Evolutionary conservation across 176 grass and related monocot species (phyloP), one percentile per base, ranked within the genome.

Genomic region (Oryza rufipogon): DNA sequence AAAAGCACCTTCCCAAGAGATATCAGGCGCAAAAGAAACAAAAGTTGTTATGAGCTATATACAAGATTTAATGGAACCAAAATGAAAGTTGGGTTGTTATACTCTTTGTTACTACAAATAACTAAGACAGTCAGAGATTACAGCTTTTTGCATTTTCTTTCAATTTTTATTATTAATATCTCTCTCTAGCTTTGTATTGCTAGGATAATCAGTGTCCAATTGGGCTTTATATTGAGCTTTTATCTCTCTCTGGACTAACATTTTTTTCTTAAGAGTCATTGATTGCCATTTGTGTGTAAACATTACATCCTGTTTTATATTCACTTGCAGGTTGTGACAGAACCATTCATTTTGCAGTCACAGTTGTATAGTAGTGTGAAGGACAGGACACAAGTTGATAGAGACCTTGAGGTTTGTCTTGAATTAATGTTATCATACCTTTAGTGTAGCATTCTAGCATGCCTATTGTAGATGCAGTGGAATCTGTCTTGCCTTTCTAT

Each of bases 371-470:
- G 94, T 68, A 97, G 91, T 0, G 82, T 97, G 70, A 97, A 94
- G 86, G 89, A 97, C 83, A 91, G 91, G 80, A 97, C 94, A 49
- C 91, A 94, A 92, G 91, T 97, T 69, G 94, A 97, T 54, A 87
- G 91, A 94, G 89, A 97, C 77, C 91, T 97, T 82, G 94, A 97
- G 94, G 94, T 94, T 79, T 81, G 10, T 87, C 76, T 87, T 86
- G 13, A 66, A 81, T 66, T 70, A 70, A 54, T 82, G 16, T 42
- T 80, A 44, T 80, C 58, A 3, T 52, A 48, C 82, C 46, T 86
- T 22, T 74, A 17, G 52, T 58, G 5, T 58, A 19, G 17, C 52
- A 3, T 42, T 68, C 9, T 10, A 30, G 8, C 13, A 78, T 42
- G 11, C 16, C 4, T 56, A 1, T 66, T 11, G n/a, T 65, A 66